These are phyloP conservation scores for Eucalyptus cloeziana DNA, from an alignment of 345 rosid species.

Conservation along the genomic window DNA sequence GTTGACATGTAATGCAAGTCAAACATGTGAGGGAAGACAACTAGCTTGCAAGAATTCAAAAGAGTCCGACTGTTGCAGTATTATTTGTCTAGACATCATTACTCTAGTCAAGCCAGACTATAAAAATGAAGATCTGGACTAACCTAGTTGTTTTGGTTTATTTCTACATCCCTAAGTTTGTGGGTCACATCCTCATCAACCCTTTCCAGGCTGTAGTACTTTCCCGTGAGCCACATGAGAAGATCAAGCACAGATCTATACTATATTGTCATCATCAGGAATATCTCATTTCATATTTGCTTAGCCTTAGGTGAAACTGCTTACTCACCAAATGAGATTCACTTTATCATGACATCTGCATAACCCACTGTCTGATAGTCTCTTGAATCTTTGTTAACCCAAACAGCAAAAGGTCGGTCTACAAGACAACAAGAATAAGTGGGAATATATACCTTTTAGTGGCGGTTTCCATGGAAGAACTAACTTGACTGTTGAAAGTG, in stretches of 20 bases:
- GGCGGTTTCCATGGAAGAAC: conserved; percentile 3
- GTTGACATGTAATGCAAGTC: not conserved
- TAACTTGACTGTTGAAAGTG: conserved; percentile 34
- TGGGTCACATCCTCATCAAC: not conserved
- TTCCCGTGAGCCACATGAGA: not conserved
- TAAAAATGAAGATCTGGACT: not conserved
- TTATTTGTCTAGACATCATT: not conserved
- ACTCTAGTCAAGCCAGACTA: not conserved
- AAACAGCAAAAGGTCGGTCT: not conserved
- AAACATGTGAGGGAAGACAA: not conserved
- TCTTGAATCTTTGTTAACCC: not conserved
- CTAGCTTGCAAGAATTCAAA: not conserved
- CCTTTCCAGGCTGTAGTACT: not conserved
- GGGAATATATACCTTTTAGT: conserved; percentile 5
- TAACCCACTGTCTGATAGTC: not conserved
- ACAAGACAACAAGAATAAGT: conserved; percentile 8
- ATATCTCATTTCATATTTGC: not conserved
- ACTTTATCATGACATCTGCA: not conserved
- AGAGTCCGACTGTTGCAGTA: not conserved
- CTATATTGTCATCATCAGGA: not conserved
- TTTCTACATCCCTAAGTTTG: not conserved
- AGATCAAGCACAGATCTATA: not conserved
- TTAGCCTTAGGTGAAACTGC: not conserved
- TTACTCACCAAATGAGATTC: not conserved
- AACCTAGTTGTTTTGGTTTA: not conserved